Base-by-base conservation (phyloP, 768 basidiomycete species). In the Leccinum ochraceum region DNA sequence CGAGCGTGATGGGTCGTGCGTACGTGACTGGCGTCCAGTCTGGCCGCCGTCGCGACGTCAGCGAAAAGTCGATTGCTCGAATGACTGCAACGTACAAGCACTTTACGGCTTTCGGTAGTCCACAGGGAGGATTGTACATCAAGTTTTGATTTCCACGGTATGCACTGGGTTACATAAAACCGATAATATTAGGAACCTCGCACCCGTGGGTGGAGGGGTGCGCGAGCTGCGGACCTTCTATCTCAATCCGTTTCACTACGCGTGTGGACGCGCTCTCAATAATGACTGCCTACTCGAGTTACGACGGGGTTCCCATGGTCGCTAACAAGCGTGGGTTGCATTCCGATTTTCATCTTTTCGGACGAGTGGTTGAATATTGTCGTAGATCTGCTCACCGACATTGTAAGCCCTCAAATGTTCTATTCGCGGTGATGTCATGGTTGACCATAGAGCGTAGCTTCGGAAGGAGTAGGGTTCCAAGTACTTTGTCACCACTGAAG, bases 71-170 rank as follows among this genome's bases (percentile, higher is more conserved):
- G 1, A 80, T 79, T 56, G 86, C 85, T 26, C 79, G 86, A 24
- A 75, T 88, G 68, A 83, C 88, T 0, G 80, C 87, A 0, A 90
- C 86, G 0, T 90, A 86, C 79, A 90, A 90, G 61, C 87, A 89
- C 72, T 89, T 89, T 60, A 81, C 86, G 5, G 86, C 87, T 0
- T 90, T 83, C 60, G 87, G 87, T 4, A 83, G 83, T 36, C 87
- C 87, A 11, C 85, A 87, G 57, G 84, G 86, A 54, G 87, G 87
- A 51, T 63, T 89, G 86, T 88, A 63, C 71, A 86, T 61, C 3
- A 11, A 44, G 5, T 7, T n/a, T 13, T 10, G 10, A 6, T 14
- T 34, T 53, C 4, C 7, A 20, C 44, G 1, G 6, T 20, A 32
- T 22, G 6, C 56, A 11, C 16, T n/a, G 11, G 3, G 11, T 3